phyloP scores from a whole-genome alignment of 2,329 filamentous ascomycete species.

The Colletotrichum falcatum region DNA sequence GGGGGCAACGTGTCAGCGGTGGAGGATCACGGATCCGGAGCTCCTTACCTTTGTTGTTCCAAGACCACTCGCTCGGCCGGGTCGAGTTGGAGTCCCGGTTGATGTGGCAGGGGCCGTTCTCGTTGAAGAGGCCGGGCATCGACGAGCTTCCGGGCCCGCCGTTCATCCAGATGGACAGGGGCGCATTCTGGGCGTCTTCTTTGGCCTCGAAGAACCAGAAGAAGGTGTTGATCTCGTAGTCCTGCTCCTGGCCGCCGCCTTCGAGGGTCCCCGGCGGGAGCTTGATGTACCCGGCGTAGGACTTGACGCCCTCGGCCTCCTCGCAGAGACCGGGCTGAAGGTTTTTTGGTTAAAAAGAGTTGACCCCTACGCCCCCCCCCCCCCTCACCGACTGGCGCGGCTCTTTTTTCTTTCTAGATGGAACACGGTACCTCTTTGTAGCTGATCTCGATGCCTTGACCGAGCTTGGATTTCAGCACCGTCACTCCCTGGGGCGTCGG shows the following conservation, averaged over 20 bases:
- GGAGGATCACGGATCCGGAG: no score
- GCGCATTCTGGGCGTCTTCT: constrained; percentile 46
- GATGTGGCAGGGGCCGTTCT: constrained; percentile 66
- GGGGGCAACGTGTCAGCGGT: neutral
- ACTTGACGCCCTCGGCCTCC: constrained; percentile 69
- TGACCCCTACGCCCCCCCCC: no score
- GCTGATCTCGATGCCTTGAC: constrained; percentile 69
- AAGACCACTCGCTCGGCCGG: constrained; percentile 67
- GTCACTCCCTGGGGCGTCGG: constrained; percentile 49
- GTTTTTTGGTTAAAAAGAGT: no score
- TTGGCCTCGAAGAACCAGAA: constrained; percentile 50
- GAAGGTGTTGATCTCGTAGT: constrained; percentile 61
- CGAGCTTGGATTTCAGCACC: constrained; percentile 65
- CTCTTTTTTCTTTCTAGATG: no score
- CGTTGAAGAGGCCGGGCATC: constrained; percentile 63
- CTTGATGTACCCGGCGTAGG: constrained; percentile 70
- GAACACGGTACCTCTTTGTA: constrained; percentile 62
- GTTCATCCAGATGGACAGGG: constrained; percentile 68
- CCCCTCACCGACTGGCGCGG: no score
- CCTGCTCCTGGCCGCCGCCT: constrained; percentile 53
- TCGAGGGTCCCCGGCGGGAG: constrained; percentile 55
- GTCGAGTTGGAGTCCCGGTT: constrained; percentile 62
- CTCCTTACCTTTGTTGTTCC: constrained; percentile 63
- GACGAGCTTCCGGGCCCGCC: constrained; percentile 69
- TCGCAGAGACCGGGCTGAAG: constrained; percentile 64